phyloP scores from a whole-genome alignment of 2,329 filamentous ascomycete species.

The Aspergillus calidoustus region DNA sequence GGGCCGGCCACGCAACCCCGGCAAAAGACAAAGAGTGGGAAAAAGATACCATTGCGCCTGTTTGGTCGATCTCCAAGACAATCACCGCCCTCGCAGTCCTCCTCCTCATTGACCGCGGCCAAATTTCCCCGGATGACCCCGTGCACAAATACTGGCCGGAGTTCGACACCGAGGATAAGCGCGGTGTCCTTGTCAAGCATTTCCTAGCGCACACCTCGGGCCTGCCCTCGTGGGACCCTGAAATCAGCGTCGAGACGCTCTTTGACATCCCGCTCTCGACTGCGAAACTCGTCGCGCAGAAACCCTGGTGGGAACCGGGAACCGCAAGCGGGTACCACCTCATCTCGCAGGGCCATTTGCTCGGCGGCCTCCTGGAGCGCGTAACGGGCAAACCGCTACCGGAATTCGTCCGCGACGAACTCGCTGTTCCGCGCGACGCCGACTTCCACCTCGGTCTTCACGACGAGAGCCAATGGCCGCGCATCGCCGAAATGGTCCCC shows the following conservation, averaged over 20 bases:
- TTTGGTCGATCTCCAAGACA: constrained; percentile 50
- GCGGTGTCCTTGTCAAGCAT: constrained; percentile 46
- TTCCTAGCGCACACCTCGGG: constrained; percentile 48
- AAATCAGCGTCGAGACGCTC: constrained; percentile 38
- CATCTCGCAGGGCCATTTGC: constrained; percentile 45
- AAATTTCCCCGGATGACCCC: constrained; percentile 42
- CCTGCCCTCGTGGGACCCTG: constrained; percentile 40
- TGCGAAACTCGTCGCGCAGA: constrained; percentile 45
- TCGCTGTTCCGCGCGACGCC: constrained; percentile 48
- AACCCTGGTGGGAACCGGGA: constrained; percentile 53
- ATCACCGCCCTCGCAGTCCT: constrained; percentile 44
- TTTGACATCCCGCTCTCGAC: constrained; percentile 37
- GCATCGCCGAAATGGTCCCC: constrained; percentile 44
- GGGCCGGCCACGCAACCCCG: constrained; percentile 47
- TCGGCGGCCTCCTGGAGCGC: constrained; percentile 51
- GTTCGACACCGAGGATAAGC: constrained; percentile 49
- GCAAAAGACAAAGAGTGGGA: constrained; percentile 41
- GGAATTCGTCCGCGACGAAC: constrained; percentile 51
- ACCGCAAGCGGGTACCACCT: constrained; percentile 51
- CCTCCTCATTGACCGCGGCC: constrained; percentile 47
- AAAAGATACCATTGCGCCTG: constrained; percentile 45
- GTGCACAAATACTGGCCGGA: constrained; percentile 54
- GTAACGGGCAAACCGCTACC: constrained; percentile 47
- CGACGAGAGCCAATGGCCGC: constrained; percentile 47
- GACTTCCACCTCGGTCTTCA: constrained; percentile 54